phyloP scores from a whole-genome alignment of 345 rosid genomes.

The Pistacia vera region DNA sequence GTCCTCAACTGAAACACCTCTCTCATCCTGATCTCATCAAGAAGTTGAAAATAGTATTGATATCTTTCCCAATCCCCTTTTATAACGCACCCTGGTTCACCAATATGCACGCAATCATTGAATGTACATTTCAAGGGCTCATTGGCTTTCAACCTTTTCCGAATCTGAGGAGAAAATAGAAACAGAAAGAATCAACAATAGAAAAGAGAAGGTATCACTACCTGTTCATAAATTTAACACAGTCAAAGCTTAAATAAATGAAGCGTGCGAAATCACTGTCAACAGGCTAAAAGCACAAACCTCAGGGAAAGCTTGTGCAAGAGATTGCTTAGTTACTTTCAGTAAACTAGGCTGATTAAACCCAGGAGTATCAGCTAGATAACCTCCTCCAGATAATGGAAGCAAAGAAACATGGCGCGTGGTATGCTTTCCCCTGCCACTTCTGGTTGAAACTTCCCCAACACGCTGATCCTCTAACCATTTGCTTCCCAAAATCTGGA shows the following conservation, averaged over 20 bases:
- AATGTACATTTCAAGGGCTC: slow-evolving; percentile 66
- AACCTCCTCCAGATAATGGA: slow-evolving; percentile 77
- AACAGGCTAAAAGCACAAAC: slow-evolving; percentile 36
- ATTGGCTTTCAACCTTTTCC: slow-evolving; percentile 37
- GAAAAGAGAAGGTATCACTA: neutral
- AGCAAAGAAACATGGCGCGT: slow-evolving; percentile 85
- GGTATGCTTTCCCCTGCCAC: slow-evolving; percentile 93
- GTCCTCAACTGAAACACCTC: slow-evolving; percentile 88
- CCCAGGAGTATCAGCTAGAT: slow-evolving; percentile 95
- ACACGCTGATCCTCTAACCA: slow-evolving; percentile 83
- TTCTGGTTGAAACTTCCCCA: slow-evolving; percentile 80
- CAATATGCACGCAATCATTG: slow-evolving; percentile 82
- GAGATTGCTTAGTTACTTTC: slow-evolving; percentile 92
- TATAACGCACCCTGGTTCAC: slow-evolving; percentile 86
- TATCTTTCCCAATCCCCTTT: slow-evolving; percentile 87
- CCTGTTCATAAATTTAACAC: neutral
- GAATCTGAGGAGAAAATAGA: slow-evolving; percentile 42
- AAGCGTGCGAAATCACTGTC: slow-evolving; percentile 7
- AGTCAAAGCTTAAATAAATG: neutral
- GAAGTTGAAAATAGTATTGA: slow-evolving; percentile 73
- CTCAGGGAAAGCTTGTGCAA: slow-evolving; percentile 85
- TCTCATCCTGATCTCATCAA: slow-evolving; percentile 86
- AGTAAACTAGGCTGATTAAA: slow-evolving; percentile 88
- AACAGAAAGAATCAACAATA: neutral
- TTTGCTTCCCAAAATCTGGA: slow-evolving; percentile 70